Evolutionary conservation across 2,329 filamentous ascomycete species (phyloP), one percentile per base, ranked within the genome.

Genomic region (Xylaria sp.): DNA sequence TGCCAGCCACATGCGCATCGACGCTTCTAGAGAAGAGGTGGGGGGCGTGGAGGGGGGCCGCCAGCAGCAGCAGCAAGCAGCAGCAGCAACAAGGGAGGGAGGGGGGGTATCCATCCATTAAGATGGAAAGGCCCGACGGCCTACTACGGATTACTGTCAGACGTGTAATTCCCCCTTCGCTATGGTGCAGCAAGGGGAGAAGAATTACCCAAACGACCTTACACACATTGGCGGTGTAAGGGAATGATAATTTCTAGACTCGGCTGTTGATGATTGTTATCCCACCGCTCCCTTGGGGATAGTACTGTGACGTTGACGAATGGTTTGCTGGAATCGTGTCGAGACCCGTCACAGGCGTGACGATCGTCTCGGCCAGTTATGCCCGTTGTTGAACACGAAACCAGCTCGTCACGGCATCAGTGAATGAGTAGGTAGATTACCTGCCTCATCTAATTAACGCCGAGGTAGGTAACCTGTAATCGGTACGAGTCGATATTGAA

Each of bases 151-250:
- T 30, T 30, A 30, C 23, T 30, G 23, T 30, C 23, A 30, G 23
- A 30, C 5, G 23, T 30, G 23, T 30, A 30, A 4, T 30, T 30
- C 23, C 9, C 37, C 37, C 8, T 42, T 10, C 11, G 37, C 37
- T 5, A 42, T 7, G 37, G 8, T 42, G 11, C 23, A 30, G 23
- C 23, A 42, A 42, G 11, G 37, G 37, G 8, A 42, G 11, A 8
- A 42, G 11, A 42, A 42, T 30, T 30, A 30, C 23, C 23, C 23
- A 42, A 42, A 42, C 11, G 9, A 7, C 37, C 37, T 42, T 9
- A 42, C 68, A 68, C 3, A 42, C 68, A 68, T 70, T 70, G 67
- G 68, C 68, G 68, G 68, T 70, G 67, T 68, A 70, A 65, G 37
- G 49, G 46, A 34, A 42, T 9, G 30, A 53, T 42, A 23, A 4